Evolutionary conservation across 2,329 filamentous ascomycete genomes (phyloP).

Genomic region (Grosmannia huntii): DNA sequence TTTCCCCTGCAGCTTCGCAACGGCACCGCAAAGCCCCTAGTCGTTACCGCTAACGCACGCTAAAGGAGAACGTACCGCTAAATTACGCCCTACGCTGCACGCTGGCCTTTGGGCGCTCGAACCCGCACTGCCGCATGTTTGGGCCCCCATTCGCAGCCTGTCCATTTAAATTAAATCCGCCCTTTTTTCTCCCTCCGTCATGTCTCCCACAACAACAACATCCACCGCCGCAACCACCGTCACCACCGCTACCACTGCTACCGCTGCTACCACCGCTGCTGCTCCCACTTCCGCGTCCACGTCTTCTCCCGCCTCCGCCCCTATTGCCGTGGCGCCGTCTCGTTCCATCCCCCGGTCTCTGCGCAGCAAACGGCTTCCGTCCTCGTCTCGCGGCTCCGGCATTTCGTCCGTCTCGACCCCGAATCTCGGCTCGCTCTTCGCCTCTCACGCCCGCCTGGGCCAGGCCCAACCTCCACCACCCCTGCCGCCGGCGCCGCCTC

Average conservation of each 20-base stretch:
- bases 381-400: conserved; percentile 12
- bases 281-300: background rate
- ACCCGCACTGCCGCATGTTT: background rate
- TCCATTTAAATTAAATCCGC: background rate
- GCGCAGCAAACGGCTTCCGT: conserved; percentile 9
- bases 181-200: conserved; percentile 2
- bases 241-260: background rate
- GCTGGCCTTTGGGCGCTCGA: background rate
- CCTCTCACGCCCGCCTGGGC: conserved; percentile 33
- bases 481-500: conserved; percentile 15
- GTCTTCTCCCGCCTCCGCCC: background rate
- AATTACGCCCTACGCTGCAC: background rate
- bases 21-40: background rate
- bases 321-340: background rate
- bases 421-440: conserved; percentile 41
- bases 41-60: conserved; percentile 3
- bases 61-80: background rate
- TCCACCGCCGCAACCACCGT: background rate
- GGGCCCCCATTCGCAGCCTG: background rate
- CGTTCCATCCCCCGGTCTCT: conserved; percentile 7
- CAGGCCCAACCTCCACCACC: background rate
- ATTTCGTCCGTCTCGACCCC: conserved; percentile 43
- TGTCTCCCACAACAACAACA: conserved; percentile 13
- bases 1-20: too few relatives aligned
- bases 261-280: background rate